Base-by-base conservation (phyloP, 2,329 filamentous ascomycete species). In the Venturia pyrina region DNA sequence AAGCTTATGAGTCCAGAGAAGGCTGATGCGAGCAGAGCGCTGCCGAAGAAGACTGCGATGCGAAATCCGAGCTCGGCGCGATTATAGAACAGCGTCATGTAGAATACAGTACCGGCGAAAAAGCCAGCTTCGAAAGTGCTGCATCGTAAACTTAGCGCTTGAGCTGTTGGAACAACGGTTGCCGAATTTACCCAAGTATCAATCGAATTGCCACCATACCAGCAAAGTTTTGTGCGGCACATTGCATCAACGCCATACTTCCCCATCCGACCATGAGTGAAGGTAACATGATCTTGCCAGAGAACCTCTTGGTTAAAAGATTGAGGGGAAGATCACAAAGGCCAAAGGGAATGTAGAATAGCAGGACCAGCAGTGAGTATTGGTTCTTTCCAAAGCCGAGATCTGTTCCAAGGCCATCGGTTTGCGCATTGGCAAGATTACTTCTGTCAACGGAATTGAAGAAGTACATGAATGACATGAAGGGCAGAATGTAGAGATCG, bases 81-180 rank as follows among this genome's bases (percentile, higher is more conserved):
- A 4, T 82, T 83, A 69, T 86, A 85, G 71, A 85, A 86, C 62
- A 83, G 75, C n/a, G 82, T 82, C 40, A 86, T 77, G 68, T 86
- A 86, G 19, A 80, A 79, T 17, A 85, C 82, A 1, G 81, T 81
- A 0, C 83, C 83, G 3, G 84, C 82, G 68, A 85, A 86, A 70
- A 86, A 85, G 3, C 83, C 84, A 59, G 82, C 81, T 76, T 67
- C 67, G 69, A n/a, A 50, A 60, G 0, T 68, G 87, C 82, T 75
- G 83, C 70, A 68, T 83, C 75, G 0, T 78, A 78, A 17, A 19
- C 37, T 60, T 37, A 37, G 57, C 28, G 3, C 28, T 28, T 60
- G 57, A 7, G n/a, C n/a, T n/a, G 17, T 24, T 17, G 21, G 11
- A 34, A 24, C n/a, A 11, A 24, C 3, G n/a, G n/a, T 21, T 21